Base-by-base conservation (phyloP, 345 rosid species). In the Salix viminalis region DNA sequence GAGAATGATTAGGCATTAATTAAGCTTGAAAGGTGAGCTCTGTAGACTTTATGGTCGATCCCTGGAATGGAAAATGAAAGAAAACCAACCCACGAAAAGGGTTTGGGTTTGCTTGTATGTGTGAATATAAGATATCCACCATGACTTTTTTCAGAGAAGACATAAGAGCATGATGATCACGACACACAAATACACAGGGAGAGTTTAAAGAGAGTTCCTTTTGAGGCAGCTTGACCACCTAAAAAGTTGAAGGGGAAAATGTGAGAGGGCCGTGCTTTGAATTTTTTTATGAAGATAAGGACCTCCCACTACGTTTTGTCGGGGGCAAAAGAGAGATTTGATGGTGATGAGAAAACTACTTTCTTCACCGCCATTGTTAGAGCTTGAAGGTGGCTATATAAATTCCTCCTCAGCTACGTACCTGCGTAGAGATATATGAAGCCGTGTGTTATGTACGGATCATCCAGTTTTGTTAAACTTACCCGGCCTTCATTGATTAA, bases 1-100 rank as follows among this genome's bases (percentile, higher is more conserved):
- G 14, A 67, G 68, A 76, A 76, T 76, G 74, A 76, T 69, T 69
- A 42, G 46, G 58, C 73, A 41, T 68, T 68, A 68, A 76, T 76
- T 68, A 68, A 58, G 68, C 44, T 69, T 58, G 13, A 68, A 69
- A 76, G 54, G 65, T 37, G 48, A 75, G 37, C 54, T 56, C 24
- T 52, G 39, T 67, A 24, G 42, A 62, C 36, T 39, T 36, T 37
- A 58, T 3, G 23, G 4, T 11, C 23, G 62, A 56, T n/a, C 62
- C 62, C 62, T 0, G 13, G 23, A n/a, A n/a, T 10, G n/a, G 23
- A 28, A 16, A 48, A 50, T 13, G 1, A 42, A 70, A 70, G 30
- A 13, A 26, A 46, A 69, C 23, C 68, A 46, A 69, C 34, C 68
- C 36, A 52, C 8, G 18, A 26, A 73, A 71, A 54, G 18, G 74